These are phyloP conservation scores for Excoecaria cochinchinensis DNA, from an alignment of 345 rosid genomes.

Conservation along the genomic window DNA sequence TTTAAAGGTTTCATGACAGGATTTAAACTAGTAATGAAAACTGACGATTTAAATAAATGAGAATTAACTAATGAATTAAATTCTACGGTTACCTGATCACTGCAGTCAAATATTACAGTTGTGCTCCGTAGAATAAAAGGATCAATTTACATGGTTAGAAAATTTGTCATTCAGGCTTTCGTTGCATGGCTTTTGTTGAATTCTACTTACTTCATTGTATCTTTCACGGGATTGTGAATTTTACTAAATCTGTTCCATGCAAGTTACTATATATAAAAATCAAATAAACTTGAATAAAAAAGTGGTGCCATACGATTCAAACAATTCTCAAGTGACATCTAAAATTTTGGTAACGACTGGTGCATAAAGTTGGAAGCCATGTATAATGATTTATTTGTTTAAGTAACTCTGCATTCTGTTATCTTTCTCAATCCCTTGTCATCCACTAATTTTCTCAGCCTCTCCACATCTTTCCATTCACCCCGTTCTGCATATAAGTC, in stretches of 20 bases:
- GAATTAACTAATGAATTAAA: not conserved
- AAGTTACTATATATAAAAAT: not conserved
- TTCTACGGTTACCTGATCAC: not conserved
- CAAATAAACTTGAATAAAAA: not conserved
- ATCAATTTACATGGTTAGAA: not conserved
- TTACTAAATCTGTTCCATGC: not conserved
- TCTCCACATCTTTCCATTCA: conserved; percentile 9
- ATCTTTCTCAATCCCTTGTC: conserved; percentile 6
- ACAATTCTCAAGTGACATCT: not conserved
- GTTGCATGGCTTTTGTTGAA: not conserved
- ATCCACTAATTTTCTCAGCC: conserved; percentile 17
- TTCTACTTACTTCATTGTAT: not conserved
- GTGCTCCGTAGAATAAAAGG: not conserved
- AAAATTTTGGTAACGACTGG: not conserved
- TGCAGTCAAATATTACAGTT: not conserved
- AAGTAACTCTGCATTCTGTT: not conserved
- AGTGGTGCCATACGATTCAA: not conserved
- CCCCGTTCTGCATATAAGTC: conserved; percentile 3
- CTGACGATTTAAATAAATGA: conserved; percentile 4
- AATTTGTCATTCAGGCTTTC: not conserved
- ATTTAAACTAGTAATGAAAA: not conserved
- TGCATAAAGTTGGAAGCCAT: not conserved
- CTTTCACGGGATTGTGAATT: not conserved
- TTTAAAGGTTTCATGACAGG: not conserved
- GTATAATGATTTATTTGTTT: conserved; percentile 7